Percentiles rank a stretch among this genome's conserved stretches.
phyloP scores from a whole-genome alignment of 768 basidiomycete genomes.

The Scleroderma citrinum region DNA sequence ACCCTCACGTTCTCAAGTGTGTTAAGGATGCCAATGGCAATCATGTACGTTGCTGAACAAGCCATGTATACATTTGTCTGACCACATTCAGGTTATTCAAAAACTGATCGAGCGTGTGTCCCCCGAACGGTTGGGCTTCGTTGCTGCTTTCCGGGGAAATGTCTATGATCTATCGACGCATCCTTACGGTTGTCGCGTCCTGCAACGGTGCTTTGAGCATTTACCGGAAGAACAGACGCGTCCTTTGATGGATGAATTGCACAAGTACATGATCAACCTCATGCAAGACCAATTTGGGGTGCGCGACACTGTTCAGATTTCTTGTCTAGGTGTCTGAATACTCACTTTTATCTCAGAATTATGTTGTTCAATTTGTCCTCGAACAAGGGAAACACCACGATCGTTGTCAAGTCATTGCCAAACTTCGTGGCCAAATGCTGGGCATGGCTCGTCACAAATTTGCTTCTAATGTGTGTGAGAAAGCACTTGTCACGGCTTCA shows the following conservation, averaged over 20 bases:
- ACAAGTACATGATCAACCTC: slow-evolving; percentile 58
- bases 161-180: slow-evolving; percentile 81
- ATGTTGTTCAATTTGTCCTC: slow-evolving; percentile 91
- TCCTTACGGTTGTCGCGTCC: slow-evolving; percentile 90
- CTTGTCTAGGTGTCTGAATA: not conserved
- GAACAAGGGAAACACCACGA: slow-evolving; percentile 74
- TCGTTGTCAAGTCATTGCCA: slow-evolving; percentile 54
- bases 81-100: slow-evolving; percentile 62
- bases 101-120: slow-evolving; percentile 80
- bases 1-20: slow-evolving; percentile 74
- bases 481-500: slow-evolving; percentile 68
- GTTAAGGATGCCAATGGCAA: slow-evolving; percentile 92
- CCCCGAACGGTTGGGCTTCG: slow-evolving; percentile 69
- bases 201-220: slow-evolving; percentile 89
- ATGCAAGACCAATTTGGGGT: slow-evolving; percentile 94
- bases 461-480: slow-evolving; percentile 94
- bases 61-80: not conserved
- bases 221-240: slow-evolving; percentile 63
- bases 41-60: slow-evolving; percentile 56
- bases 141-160: slow-evolving; percentile 68
- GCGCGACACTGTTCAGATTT: slow-evolving; percentile 23
- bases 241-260: slow-evolving; percentile 77
- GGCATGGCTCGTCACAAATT: slow-evolving; percentile 84
- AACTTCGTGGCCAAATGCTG: slow-evolving; percentile 73
- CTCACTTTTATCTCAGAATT: slow-evolving; percentile 53